These are phyloP conservation scores for Glycine latifolia DNA, from an alignment of 306 rosid genomes.

Conservation along the genomic window DNA sequence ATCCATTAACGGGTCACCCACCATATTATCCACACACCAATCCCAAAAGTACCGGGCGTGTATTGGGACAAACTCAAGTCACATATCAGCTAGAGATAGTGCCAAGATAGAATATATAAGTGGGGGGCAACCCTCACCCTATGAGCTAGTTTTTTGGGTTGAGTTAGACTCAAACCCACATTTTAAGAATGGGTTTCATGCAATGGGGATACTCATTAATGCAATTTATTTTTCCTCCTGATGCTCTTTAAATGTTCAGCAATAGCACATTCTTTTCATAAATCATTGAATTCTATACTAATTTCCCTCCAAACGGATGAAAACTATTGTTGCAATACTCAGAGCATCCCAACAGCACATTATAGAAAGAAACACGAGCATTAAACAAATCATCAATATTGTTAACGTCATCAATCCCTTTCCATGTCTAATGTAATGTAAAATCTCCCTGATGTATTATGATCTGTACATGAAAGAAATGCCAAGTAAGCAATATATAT, in stretches of 20 bases:
- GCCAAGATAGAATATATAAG: too few relatives aligned
- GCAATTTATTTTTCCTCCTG: background rate
- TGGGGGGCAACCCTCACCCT: too few relatives aligned
- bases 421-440: slow-evolving; percentile 18
- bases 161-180: background rate
- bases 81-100: too few relatives aligned
- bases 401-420: background rate
- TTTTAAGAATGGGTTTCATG: slow-evolving; percentile 26
- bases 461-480: slow-evolving; percentile 16
- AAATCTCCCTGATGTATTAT: slow-evolving; percentile 1
- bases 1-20: too few relatives aligned
- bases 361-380: slow-evolving; percentile 4
- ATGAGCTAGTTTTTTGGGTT: too few relatives aligned
- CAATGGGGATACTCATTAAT: background rate
- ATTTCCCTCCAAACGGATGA: slow-evolving; percentile 10
- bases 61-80: too few relatives aligned
- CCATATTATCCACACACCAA: too few relatives aligned
- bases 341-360: background rate
- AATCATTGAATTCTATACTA: slow-evolving; percentile 28
- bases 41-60: too few relatives aligned
- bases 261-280: background rate
- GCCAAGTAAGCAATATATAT: slow-evolving; percentile 21
- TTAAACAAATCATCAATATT: background rate
- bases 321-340: background rate
- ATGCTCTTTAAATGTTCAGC: background rate